Base-by-base conservation (phyloP, 2,329 filamentous ascomycete genomes). In the Epichloe typhina region DNA sequence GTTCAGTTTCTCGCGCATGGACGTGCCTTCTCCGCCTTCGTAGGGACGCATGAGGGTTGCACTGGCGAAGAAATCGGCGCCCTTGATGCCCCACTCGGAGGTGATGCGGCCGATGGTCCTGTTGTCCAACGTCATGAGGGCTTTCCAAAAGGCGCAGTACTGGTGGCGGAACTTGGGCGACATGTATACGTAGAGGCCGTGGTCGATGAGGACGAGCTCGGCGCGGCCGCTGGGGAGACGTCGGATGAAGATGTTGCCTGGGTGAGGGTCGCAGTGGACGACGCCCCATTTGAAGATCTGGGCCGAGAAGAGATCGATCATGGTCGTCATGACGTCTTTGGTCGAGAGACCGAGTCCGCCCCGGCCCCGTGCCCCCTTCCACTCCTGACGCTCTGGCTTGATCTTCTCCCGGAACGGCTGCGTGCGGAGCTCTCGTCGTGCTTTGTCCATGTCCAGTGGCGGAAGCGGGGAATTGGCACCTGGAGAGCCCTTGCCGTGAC, bases 261-360 rank as follows among this genome's bases (percentile, higher is more conserved):
- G 93, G 63, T 98, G 93, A 9, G 93, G 93, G 65, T 98, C 93
- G 69, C 91, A 96, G 71, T 98, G 91, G 0, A 97, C 87, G 42
- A 87, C 79, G 12, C 93, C 93, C 87, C 88, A 97, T 56, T 95
- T 84, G 73, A 96, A 98, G 77, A 97, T 97, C 64, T 97, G 91
- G 2, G 88, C 90, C n/a, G 84, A 87, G 72, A 97, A 98, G 36
- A 97, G 77, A 64, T 96, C 91, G 47, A 96, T 80, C 82, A 97
- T 96, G 35, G 88, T 96, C 5, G 84, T 86, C 93, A 97, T 97
- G 53, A 96, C 88, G 53, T 91, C 84, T 61, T 86, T 86, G 33
- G 88, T 73, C 7, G 80, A 82, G 3, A 98, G 72, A 0, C 93
- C 93, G 0, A 97, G 79, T 0, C 93, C 93, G 47, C 90, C 91